Evolutionary conservation across 306 rosid species (phyloP), one percentile per base, ranked within the genome.

Genomic region (Cicer pinnatifidum): DNA sequence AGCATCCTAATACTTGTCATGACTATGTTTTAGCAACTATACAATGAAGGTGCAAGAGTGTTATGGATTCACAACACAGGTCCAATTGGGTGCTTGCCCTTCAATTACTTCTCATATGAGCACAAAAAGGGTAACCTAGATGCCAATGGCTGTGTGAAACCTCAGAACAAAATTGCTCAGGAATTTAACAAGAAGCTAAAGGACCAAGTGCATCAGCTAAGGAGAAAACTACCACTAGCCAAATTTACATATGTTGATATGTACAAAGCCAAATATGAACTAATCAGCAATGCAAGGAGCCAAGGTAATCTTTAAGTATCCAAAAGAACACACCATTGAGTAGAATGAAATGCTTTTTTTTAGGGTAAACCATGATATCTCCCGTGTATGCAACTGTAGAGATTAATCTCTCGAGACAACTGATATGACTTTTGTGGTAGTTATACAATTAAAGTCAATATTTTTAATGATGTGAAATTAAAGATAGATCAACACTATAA

Each of bases 31-130:
- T 67, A 90, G 98, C 80, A 69, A 77, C 80, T 91, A 65, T 86
- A 89, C 83, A 69, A 86, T 7, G 89, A 86, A 84, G 96, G 96
- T 19, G 94, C 93, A 60, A 82, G 92, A 81, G 59, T 82, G 20
- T 91, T 91, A 51, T 86, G 97, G 96, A 85, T 93, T 66, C 96
- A 93, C 58, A 84, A 83, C 84, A 85, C 96, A 10, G 92, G 97
- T 57, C 97, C 97, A 59, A 35, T 85, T 64, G 96, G 96, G 45
- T 89, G 98, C 83, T 85, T 91, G 75, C 97, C 97, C 15, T 83
- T 74, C 64, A 78, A 10, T 52, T 75, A 76, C 45, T 76, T 89
- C 7, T 89, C 79, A 28, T 76, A 80, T 76, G 52, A 75, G 77
- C 78, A 82, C 3, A 85, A 88, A 62, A 82, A 88, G 8, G 82